Evolutionary conservation across 495 filamentous ascomycete genomes (phyloP), one percentile per base, ranked within the genome.

Genomic region (Pseudomonodictys pantanalensis): DNA sequence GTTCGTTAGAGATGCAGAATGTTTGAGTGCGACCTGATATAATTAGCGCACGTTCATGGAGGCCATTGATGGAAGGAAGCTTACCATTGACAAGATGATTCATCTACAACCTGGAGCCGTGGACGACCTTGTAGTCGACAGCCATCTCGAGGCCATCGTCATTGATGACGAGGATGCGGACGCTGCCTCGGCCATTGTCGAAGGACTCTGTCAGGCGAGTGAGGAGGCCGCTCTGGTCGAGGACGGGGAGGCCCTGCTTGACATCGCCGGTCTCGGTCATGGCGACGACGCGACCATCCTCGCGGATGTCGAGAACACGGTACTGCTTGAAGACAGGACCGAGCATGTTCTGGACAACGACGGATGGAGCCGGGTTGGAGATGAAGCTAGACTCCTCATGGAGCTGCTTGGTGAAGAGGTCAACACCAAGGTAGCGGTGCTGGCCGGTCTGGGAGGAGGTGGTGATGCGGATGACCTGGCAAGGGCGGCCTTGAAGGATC

Each of bases 281-380:
- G 72, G 86, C 86, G 55, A 88, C 86, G 47, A 90, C 81, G 74
- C 78, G 77, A 69, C 88, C 87, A 66, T 89, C 87, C 59, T 96
- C 90, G 76, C 90, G 90, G 78, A 98, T 86, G 79, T 98, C 93
- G 35, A 98, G 88, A 72, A 98, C 92, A 74, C 93, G 91, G 86
- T 98, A 98, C 81, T 96, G 95, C 89, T 97, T 97, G 91, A 96
- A 97, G 81, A 98, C 89, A 41, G 93, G 93, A 69, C 93, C 93
- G 56, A 96, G 89, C 90, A 98, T 97, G 79, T 92, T 97, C 86
- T 98, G 93, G 71, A 98, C 92, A 42, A 97, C 86, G 54, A 98
- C 93, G 58, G 89, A 95, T 67, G 93, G 92, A 48, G 88, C 87
- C 52, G 93, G 93, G 85, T 95, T 95, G 77, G 89, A 91, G 78